These are phyloP conservation scores for Drechmeria coniospora DNA, from an alignment of 2,329 filamentous ascomycete species.

Conservation along the genomic window DNA sequence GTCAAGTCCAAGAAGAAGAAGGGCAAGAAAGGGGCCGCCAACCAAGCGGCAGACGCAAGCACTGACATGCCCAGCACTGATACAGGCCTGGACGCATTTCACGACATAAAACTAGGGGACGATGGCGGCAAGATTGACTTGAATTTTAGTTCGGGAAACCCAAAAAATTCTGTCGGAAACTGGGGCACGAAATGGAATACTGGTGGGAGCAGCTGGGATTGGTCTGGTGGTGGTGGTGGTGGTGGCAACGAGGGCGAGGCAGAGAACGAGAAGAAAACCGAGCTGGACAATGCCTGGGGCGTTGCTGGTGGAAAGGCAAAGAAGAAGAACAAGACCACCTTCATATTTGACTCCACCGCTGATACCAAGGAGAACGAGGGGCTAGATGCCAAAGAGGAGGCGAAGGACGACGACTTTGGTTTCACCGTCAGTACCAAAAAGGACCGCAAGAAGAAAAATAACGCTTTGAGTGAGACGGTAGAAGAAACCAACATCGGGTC, in stretches of 20 bases:
- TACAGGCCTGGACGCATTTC: conserved; percentile 37
- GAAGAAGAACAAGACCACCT: conserved; percentile 29
- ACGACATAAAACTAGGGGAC: conserved; percentile 51
- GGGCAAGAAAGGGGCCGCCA: conserved; percentile 11
- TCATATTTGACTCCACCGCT: conserved; percentile 33
- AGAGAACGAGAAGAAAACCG: conserved; percentile 24
- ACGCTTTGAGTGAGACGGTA: conserved; percentile 20
- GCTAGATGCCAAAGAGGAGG: conserved; percentile 14
- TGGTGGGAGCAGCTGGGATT: conserved; percentile 32
- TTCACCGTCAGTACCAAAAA: conserved; percentile 22
- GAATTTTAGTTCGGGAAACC: conserved; percentile 32
- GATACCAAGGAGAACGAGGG: conserved; percentile 22
- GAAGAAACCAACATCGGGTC: conserved; percentile 15
- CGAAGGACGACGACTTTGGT: conserved; percentile 17
- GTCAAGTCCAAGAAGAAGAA: conserved; percentile 26
- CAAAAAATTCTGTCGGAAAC: conserved; percentile 32
- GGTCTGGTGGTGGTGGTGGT: conserved; percentile 15
- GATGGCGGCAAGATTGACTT: conserved; percentile 41
- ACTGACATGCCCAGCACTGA: conserved; percentile 17
- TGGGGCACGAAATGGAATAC: conserved; percentile 48
- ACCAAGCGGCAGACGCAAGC: conserved; percentile 13
- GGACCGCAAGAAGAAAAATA: conserved; percentile 24
- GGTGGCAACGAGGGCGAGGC: conserved; percentile 13
- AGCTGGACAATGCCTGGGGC: conserved; percentile 35
- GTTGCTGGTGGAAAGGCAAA: conserved; percentile 31